Evolutionary conservation across 169 alveolate species (phyloP).

Genomic region (Cryptosporidium parvum): DNA sequence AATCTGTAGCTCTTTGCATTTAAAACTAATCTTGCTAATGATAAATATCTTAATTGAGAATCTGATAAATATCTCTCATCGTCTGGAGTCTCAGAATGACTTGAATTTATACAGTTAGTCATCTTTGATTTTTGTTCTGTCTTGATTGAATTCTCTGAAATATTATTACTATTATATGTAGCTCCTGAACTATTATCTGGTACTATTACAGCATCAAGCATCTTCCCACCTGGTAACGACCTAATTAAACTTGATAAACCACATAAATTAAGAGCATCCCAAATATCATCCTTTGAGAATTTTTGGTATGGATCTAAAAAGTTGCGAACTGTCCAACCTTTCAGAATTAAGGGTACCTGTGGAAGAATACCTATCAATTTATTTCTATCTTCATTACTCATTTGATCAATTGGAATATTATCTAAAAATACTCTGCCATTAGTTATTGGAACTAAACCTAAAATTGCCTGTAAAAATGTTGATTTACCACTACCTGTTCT

Average conservation of each 20-base stretch:
- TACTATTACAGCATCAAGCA: constrained; percentile 65
- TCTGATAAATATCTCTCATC: constrained; percentile 74
- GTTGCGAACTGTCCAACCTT: constrained; percentile 79
- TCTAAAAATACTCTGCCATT: constrained; percentile 80
- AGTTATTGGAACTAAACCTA: constrained; percentile 83
- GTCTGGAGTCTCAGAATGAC: constrained; percentile 5
- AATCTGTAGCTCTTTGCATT: constrained; percentile 71
- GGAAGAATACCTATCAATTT: constrained; percentile 77
- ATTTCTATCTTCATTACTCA: constrained; percentile 49
- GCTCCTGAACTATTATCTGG: constrained; percentile 35
- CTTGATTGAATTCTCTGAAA: background rate
- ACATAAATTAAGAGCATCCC: constrained; percentile 66
- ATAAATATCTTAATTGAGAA: constrained; percentile 77
- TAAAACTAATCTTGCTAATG: constrained; percentile 76
- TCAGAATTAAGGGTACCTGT: constrained; percentile 75
- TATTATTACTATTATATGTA: background rate
- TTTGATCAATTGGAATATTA: constrained; percentile 59
- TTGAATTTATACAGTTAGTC: background rate
- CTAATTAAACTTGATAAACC: constrained; percentile 58
- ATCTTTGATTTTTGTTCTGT: background rate
- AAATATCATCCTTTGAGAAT: constrained; percentile 37
- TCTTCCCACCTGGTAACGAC: constrained; percentile 52
- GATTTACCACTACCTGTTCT: constrained; percentile 93
- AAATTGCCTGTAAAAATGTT: constrained; percentile 84
- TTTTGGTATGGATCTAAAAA: constrained; percentile 76